Evolutionary conservation across 2,329 filamentous ascomycete genomes (phyloP), one percentile per base, ranked within the genome.

Genomic region (Calonectria hongkongensis): DNA sequence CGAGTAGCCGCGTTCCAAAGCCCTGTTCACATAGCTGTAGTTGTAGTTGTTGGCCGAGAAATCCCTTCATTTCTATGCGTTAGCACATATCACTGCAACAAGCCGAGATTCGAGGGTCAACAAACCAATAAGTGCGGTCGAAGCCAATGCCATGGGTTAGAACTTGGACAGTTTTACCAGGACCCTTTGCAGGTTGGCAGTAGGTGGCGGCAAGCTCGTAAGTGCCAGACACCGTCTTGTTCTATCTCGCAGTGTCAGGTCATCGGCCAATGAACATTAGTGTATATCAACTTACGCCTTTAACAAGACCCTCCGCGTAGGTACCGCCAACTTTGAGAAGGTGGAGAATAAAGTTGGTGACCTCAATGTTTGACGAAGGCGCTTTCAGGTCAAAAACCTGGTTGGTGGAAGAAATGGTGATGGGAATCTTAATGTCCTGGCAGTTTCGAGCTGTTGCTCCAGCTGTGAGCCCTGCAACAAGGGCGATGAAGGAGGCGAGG

Each of bases 61-160:
- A 30, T 63, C 58, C 58, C 58, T 63, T 13, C 2, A n/a, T 10
- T 2, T 27, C 41, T 4, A 30, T 15, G 27, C 15, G 41, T 63
- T 16, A 63, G 58, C 16, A 63, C 41, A 16, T 2, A 58, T 58
- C 25, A 8, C 6, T 2, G 18, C 6, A 25, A 58, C 13, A 21
- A 48, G n/a, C 9, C 9, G n/a, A 25, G 45, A 30, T 54, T 33
- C 7, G 25, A 30, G 58, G 10, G 6, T 25, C 16, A 30, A 63
- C 58, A 3, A 63, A 63, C 58, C 58, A 63, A 13, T 63, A 63
- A 41, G 21, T 63, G 39, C 58, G 58, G 28, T 63, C 58, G 18
- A 63, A 63, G 8, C 58, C 58, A n/a, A 63, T 63, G n/a, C 58
- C 58, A 36, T 63, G 58, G 16, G 58, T 63, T 27, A 63, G 21